Evolutionary conservation across 2,329 filamentous ascomycete species (phyloP).

Genomic region (Pseudogymnoascus sp.): DNA sequence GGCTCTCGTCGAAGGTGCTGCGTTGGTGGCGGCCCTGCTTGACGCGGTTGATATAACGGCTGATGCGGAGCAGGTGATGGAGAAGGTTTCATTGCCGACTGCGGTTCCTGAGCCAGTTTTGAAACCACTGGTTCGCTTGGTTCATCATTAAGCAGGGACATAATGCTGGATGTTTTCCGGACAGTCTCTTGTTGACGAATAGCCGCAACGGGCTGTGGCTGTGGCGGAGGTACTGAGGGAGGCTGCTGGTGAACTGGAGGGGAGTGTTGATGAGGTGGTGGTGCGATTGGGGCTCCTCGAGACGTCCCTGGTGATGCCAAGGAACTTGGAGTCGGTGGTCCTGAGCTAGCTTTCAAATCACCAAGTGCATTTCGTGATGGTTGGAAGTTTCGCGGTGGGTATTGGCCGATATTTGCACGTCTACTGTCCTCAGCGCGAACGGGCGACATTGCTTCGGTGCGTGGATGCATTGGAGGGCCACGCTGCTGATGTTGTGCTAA

Average conservation of each 20-base stretch:
- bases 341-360: conserved; percentile 16
- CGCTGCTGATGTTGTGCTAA: conserved; percentile 16
- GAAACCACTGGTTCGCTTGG: conserved; percentile 32
- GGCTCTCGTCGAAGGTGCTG: conserved; percentile 22
- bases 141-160: conserved; percentile 56
- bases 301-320: conserved; percentile 20
- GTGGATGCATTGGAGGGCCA: conserved; percentile 17
- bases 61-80: conserved; percentile 25
- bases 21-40: conserved; percentile 22
- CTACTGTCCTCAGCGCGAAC: conserved; percentile 15
- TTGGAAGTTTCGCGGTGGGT: conserved; percentile 20
- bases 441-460: conserved; percentile 16
- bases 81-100: conserved; percentile 15
- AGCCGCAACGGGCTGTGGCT: conserved; percentile 27
- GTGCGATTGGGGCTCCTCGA: conserved; percentile 21
- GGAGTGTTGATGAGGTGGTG: conserved; percentile 16
- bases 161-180: conserved; percentile 55
- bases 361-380: conserved; percentile 18
- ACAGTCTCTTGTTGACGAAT: conserved; percentile 36
- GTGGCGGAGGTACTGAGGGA: background rate
- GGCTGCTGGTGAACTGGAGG: conserved; percentile 12
- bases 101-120: conserved; percentile 6
- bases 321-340: conserved; percentile 17
- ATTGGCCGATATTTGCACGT: conserved; percentile 21
- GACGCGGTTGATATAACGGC: conserved; percentile 25